Evolutionary conservation across 306 rosid species (phyloP).

Genomic region (Sphenostylis stenocarpa): DNA sequence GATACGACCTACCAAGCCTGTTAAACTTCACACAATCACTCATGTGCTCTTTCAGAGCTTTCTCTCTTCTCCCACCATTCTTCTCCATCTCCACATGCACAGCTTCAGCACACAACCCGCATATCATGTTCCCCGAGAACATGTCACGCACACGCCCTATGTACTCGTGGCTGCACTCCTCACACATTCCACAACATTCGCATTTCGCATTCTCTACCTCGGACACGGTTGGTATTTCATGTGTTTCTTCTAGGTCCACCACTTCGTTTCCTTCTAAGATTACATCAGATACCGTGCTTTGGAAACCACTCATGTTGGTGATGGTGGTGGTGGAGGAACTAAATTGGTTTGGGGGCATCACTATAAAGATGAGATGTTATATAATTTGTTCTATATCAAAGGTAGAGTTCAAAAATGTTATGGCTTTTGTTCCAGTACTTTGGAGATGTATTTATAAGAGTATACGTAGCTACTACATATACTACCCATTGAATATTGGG

Average conservation of each 20-base stretch:
- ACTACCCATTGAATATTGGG: background rate
- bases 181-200: slow-evolving; percentile 69
- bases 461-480: background rate
- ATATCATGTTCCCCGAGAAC: slow-evolving; percentile 53
- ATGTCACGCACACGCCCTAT: slow-evolving; percentile 29
- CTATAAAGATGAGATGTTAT: too few relatives aligned
- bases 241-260: background rate
- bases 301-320: background rate
- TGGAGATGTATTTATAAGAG: background rate
- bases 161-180: slow-evolving; percentile 62
- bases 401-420: background rate
- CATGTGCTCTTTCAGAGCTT: slow-evolving; percentile 53
- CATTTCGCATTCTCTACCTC: slow-evolving; percentile 53
- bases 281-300: slow-evolving; percentile 50
- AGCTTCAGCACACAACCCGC: slow-evolving; percentile 63
- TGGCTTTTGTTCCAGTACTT: background rate
- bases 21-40: slow-evolving; percentile 57
- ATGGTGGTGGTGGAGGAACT: background rate
- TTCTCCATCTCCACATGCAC: slow-evolving; percentile 58
- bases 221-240: background rate
- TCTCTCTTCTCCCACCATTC: slow-evolving; percentile 48
- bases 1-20: slow-evolving; percentile 46
- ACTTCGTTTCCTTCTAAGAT: slow-evolving; percentile 15
- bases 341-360: background rate
- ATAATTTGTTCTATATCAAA: background rate